Percentiles rank a stretch among this genome's conserved stretches.
Evolutionary conservation across 176 grass and related monocot genomes (phyloP).

Genomic region (Panicum miliaceum): DNA sequence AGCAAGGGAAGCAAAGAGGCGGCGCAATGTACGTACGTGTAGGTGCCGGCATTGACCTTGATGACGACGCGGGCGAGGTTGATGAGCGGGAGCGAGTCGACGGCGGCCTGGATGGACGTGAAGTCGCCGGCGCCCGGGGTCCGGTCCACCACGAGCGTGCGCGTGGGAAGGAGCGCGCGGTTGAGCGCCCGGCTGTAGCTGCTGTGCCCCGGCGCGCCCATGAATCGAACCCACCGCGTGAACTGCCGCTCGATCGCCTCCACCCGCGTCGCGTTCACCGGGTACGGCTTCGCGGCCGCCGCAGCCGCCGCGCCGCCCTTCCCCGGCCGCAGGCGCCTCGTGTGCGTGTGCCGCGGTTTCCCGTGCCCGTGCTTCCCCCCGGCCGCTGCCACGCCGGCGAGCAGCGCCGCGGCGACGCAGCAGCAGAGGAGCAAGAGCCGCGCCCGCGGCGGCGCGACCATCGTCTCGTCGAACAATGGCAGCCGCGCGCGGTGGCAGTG

Average conservation of each 20-base stretch:
- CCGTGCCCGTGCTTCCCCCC: not conserved
- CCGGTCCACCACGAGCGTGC: slow-evolving; percentile 73
- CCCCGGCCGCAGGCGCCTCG: slow-evolving; percentile 56
- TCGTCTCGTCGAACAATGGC: not conserved
- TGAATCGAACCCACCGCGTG: slow-evolving; percentile 78
- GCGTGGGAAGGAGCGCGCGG: slow-evolving; percentile 55
- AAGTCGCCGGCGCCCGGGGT: slow-evolving; percentile 60
- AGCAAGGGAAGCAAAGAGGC: not conserved
- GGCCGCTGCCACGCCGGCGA: not conserved
- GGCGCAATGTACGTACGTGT: slow-evolving; percentile 65
- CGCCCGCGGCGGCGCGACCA: not conserved
- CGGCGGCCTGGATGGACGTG: slow-evolving; percentile 81
- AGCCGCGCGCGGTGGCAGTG: not conserved
- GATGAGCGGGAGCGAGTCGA: slow-evolving; percentile 85
- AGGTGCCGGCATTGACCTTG: slow-evolving; percentile 88
- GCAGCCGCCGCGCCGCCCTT: not conserved
- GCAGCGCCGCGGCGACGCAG: slow-evolving; percentile 11
- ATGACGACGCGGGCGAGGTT: slow-evolving; percentile 90
- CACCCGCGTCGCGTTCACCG: slow-evolving; percentile 58
- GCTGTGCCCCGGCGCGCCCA: slow-evolving; percentile 64
- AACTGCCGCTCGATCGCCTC: slow-evolving; percentile 70
- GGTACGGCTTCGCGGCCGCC: slow-evolving; percentile 43
- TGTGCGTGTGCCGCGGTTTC: slow-evolving; percentile 33
- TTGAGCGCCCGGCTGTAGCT: slow-evolving; percentile 55
- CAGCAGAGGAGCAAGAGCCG: not conserved